phyloP scores from a whole-genome alignment of 768 basidiomycete genomes.

The Tubosaeta brunneosetosa region DNA sequence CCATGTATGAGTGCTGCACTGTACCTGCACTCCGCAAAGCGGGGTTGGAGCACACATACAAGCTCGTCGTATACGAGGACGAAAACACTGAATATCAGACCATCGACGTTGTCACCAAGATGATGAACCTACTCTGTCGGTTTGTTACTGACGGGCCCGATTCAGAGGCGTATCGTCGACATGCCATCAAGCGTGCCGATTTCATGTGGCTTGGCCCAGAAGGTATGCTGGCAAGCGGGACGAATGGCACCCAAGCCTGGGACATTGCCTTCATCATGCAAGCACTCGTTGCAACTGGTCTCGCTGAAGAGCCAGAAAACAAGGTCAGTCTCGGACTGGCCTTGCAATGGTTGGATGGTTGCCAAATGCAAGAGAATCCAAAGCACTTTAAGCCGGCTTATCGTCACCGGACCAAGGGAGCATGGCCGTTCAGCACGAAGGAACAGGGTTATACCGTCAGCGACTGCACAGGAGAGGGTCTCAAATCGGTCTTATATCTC shows the following conservation, averaged over 20 bases:
- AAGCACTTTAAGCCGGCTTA: slow-evolving; percentile 58
- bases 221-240: slow-evolving; percentile 94
- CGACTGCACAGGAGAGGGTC: slow-evolving; percentile 92
- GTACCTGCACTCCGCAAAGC: slow-evolving; percentile 65
- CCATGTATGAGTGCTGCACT: slow-evolving; percentile 66
- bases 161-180: slow-evolving; percentile 69
- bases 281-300: slow-evolving; percentile 83
- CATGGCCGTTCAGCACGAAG: slow-evolving; percentile 84
- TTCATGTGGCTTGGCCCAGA: slow-evolving; percentile 92
- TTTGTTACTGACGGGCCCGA: slow-evolving; percentile 72
- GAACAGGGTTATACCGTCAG: slow-evolving; percentile 95
- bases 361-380: slow-evolving; percentile 69
- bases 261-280: slow-evolving; percentile 90
- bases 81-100: slow-evolving; percentile 93
- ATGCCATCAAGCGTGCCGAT: slow-evolving; percentile 73
- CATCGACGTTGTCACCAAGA: slow-evolving; percentile 90
- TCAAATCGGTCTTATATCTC: slow-evolving; percentile 86
- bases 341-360: slow-evolving; percentile 66
- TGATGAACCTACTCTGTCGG: slow-evolving; percentile 88
- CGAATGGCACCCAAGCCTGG: slow-evolving; percentile 95
- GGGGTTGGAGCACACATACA: slow-evolving; percentile 65
- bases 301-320: slow-evolving; percentile 71
- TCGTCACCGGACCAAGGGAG: slow-evolving; percentile 63
- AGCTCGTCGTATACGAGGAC: slow-evolving; percentile 81
- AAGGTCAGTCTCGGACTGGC: slow-evolving; percentile 57